Evolutionary conservation across 805 yeast genomes (phyloP), one percentile per base, ranked within the genome.

Genomic region (Komagataella kurtzmanii): DNA sequence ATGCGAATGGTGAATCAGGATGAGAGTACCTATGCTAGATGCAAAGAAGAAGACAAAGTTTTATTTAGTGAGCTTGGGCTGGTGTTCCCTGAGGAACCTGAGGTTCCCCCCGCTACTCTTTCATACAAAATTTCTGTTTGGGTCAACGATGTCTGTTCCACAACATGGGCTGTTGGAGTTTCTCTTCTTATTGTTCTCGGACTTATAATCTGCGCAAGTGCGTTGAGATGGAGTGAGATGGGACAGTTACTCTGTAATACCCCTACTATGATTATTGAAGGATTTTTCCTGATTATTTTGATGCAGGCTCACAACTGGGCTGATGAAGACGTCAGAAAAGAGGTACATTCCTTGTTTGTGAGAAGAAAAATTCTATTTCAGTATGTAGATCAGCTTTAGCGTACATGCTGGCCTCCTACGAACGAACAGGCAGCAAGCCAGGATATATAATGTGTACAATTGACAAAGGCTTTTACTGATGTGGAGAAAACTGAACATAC

Each of bases 251-350:
- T 71, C 44, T 63, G 65, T 40, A 71, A 71, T 51, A 67, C 72
- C 0, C 75, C 75, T 44, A 68, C 75, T 0, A 71, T 69, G 73
- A 70, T 71, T 55, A 68, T 71, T 44, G 75, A 71, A 54, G 72
- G 65, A 17, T 71, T 71, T 53, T 69, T 70, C 55, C 49, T 70
- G 49, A 57, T 71, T 43, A 66, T 71, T 30, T 54, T 71, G 24
- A 53, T 69, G 24, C 71, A 68, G 51, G 72, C 72, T 3, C 74
- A 70, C 53, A 64, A 65, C 51, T 18, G 21, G 21, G 21, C 18
- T n/a, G 21, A 45, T 45, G 21, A 17, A n/a, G 21, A 18, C 18
- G 18, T 45, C 18, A 45, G 46, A 45, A 45, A 10, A 10, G 18
- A 17, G 21, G 46, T 18, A 2, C 46, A 45, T 3, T 17, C 18